These are phyloP conservation scores for Talaromyces proteolyticus DNA, from an alignment of 495 filamentous ascomycete genomes.

Conservation along the genomic window DNA sequence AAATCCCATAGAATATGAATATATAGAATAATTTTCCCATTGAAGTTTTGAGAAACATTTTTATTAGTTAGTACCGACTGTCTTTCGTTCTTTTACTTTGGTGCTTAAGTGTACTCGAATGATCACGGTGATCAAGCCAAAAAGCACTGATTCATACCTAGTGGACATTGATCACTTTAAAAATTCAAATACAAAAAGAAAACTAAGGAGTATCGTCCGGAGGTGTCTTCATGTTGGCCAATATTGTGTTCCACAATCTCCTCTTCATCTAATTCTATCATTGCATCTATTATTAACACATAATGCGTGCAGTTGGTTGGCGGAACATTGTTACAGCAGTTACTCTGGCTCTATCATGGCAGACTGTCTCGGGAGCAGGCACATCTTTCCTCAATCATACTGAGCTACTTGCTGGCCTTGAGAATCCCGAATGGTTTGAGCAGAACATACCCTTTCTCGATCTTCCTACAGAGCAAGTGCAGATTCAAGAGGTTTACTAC, in stretches of 20 bases:
- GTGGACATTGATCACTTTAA: not conserved
- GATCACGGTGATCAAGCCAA: not conserved
- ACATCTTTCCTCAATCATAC: not conserved
- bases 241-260: not conserved
- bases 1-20: not conserved
- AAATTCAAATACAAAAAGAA: not conserved
- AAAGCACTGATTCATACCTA: not conserved
- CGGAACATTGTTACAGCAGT: not conserved
- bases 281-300: not conserved
- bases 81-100: not conserved
- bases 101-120: not conserved
- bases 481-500: constrained; percentile 25
- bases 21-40: not conserved
- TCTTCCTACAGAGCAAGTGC: not conserved
- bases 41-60: not conserved
- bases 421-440: not conserved
- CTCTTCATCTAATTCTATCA: not conserved
- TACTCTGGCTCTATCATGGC: not conserved
- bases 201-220: not conserved
- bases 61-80: not conserved
- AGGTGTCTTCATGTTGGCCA: not conserved
- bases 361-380: not conserved
- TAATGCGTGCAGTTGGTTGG: not conserved
- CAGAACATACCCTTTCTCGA: not conserved
- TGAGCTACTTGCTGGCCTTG: not conserved